Percentiles rank a stretch among this genome's conserved stretches.
Conservation (phyloP, 2,329 filamentous ascomycete species). For the Colletotrichum salicis region DNA sequence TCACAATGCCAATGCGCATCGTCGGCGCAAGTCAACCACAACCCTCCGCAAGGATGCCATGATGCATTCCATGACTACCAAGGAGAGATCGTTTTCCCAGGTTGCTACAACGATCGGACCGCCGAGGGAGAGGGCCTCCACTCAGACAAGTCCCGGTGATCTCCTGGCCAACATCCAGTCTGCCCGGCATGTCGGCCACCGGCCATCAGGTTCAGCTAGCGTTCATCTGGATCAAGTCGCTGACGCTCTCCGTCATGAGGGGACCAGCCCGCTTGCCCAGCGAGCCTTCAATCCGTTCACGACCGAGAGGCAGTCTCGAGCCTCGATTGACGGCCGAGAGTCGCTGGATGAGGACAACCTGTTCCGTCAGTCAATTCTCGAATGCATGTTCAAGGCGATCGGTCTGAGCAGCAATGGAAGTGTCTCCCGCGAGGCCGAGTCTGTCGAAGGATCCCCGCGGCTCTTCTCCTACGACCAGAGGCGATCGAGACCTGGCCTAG, state of each 20-base stretch:
- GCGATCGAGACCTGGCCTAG: conserved; percentile 80
- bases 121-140: conserved; percentile 53
- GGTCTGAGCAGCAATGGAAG: conserved; percentile 79
- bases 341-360: conserved; percentile 87
- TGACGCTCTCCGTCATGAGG: conserved; percentile 48
- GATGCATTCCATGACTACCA: conserved; percentile 70
- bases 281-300: conserved; percentile 67
- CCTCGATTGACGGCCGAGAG: conserved; percentile 76
- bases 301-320: conserved; percentile 59
- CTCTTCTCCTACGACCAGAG: conserved; percentile 86
- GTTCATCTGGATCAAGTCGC: conserved; percentile 40
- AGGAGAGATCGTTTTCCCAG: conserved; percentile 56
- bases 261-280: conserved; percentile 59
- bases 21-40: conserved; percentile 77
- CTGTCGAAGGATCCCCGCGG: conserved; percentile 85
- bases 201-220: conserved; percentile 45
- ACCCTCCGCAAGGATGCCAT: conserved; percentile 83
- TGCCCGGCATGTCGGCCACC: conserved; percentile 68
- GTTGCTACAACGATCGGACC: conserved; percentile 53
- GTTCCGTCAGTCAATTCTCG: conserved; percentile 89
- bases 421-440: conserved; percentile 73
- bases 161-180: conserved; percentile 81
- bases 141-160: conserved; percentile 76
- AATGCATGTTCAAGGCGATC: conserved; percentile 95
- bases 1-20: conserved; percentile 78